phyloP scores from a whole-genome alignment of 2,329 filamentous ascomycete genomes.

The Fusarium luffae region DNA sequence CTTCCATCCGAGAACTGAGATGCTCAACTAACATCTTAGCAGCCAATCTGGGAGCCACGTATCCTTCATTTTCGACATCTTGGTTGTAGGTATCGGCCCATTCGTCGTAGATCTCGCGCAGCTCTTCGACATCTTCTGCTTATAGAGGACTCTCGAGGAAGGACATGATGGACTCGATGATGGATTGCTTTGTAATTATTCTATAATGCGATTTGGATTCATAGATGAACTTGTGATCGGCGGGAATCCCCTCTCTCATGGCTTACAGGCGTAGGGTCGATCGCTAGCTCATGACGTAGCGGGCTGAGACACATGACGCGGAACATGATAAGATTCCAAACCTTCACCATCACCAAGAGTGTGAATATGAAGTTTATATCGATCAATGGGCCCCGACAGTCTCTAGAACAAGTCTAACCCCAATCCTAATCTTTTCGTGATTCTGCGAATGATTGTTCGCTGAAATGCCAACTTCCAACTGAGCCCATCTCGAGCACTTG shows the following conservation, averaged over 20 bases:
- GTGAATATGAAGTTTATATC: background rate
- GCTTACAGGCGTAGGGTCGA: too few relatives aligned
- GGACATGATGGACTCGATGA: constrained; percentile 5
- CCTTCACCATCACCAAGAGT: background rate
- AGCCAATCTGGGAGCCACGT: constrained; percentile 54
- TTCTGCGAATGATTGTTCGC: too few relatives aligned
- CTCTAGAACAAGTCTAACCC: too few relatives aligned
- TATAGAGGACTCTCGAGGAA: background rate
- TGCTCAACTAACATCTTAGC: constrained; percentile 45
- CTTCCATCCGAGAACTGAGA: constrained; percentile 15
- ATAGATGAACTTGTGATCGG: too few relatives aligned
- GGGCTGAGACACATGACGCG: background rate
- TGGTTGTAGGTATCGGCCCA: constrained; percentile 46
- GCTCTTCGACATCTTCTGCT: constrained; percentile 14
- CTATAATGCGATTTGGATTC: too few relatives aligned
- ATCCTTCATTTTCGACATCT: constrained; percentile 48
- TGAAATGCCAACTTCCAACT: too few relatives aligned
- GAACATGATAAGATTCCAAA: background rate
- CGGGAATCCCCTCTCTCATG: too few relatives aligned
- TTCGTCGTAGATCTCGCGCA: constrained; percentile 37
- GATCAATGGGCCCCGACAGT: background rate
- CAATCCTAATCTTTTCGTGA: too few relatives aligned
- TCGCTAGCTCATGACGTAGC: background rate
- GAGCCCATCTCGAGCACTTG: background rate
- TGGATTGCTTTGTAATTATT: too few relatives aligned